These are phyloP conservation scores for Arthroderma sp. DNA, from an alignment of 2,329 filamentous ascomycete species.

Conservation along the genomic window DNA sequence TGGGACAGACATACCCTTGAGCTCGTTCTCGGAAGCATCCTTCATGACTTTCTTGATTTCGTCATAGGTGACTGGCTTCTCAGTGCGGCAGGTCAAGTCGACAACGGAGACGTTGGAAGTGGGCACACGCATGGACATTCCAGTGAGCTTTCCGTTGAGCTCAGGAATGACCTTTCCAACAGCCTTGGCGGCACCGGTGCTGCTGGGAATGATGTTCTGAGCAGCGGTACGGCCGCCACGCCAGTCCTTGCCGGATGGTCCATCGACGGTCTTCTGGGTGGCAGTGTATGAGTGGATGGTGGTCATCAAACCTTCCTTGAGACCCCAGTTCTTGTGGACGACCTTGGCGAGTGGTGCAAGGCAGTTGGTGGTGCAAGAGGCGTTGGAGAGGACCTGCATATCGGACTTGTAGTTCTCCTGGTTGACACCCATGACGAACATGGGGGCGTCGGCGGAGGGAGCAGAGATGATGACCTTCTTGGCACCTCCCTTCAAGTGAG, in stretches of 20 bases:
- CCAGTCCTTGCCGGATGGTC: constrained; percentile 97
- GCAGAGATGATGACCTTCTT: constrained; percentile 80
- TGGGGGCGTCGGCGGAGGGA: constrained; percentile 66
- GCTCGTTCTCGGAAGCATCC: constrained; percentile 66
- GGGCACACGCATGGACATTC: constrained; percentile 99
- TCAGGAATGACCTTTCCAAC: constrained; percentile 98
- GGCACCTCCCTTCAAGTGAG: constrained; percentile 89
- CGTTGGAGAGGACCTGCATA: constrained; percentile 93
- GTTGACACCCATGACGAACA: constrained; percentile 99
- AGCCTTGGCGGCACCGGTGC: constrained; percentile 98
- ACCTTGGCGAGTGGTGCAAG: constrained; percentile 98
- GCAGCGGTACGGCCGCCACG: constrained; percentile 96
- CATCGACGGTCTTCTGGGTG: constrained; percentile 98
- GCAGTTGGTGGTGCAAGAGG: constrained; percentile 99
- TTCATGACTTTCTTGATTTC: constrained; percentile 89
- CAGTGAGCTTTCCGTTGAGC: constrained; percentile 98
- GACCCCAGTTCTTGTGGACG: constrained; percentile 94
- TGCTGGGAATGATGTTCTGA: constrained; percentile 99
- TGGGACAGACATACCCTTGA: constrained; percentile 58
- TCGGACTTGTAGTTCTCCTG: constrained; percentile 83
- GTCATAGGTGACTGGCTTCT: constrained; percentile 65
- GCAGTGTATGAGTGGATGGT: constrained; percentile 99
- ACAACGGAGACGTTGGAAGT: constrained; percentile 99
- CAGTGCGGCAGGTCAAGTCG: constrained; percentile 84
- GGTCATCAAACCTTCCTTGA: constrained; percentile 99